Evolutionary conservation across 805 yeast genomes (phyloP).

Genomic region (Isabelozyma rhagii): DNA sequence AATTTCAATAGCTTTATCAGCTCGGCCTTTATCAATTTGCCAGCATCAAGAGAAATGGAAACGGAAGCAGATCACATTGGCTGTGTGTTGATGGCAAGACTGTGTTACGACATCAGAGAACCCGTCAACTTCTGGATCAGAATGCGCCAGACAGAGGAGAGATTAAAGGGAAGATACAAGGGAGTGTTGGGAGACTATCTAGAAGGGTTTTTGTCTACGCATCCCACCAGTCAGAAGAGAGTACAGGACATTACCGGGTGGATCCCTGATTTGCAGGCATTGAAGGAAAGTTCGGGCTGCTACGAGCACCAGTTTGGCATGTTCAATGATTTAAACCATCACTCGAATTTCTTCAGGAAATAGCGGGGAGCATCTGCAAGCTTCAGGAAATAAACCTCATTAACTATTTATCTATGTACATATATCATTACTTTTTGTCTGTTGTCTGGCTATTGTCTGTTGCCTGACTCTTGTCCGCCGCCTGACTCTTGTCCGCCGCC

Average conservation of each 20-base stretch:
- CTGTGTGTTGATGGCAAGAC: slow-evolving; percentile 82
- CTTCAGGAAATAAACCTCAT: no score
- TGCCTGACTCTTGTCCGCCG: no score
- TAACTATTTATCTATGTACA: background rate
- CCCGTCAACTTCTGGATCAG: slow-evolving; percentile 80
- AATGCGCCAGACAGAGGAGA: slow-evolving; percentile 49
- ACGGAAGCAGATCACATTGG: slow-evolving; percentile 96
- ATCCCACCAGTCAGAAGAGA: slow-evolving; percentile 80
- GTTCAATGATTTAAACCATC: slow-evolving; percentile 12
- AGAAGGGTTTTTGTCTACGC: slow-evolving; percentile 74
- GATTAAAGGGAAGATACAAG: slow-evolving; percentile 29
- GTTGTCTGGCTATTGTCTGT: no score
- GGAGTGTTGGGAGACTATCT: slow-evolving; percentile 29
- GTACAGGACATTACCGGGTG: slow-evolving; percentile 64
- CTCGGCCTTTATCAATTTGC: slow-evolving; percentile 10
- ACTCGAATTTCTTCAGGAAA: slow-evolving; percentile 3
- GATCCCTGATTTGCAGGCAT: slow-evolving; percentile 55
- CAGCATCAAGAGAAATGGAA: slow-evolving; percentile 86
- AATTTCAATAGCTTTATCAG: slow-evolving; percentile 22
- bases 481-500: no score
- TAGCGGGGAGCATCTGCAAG: no score
- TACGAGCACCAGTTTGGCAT: slow-evolving; percentile 21
- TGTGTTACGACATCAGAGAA: slow-evolving; percentile 78
- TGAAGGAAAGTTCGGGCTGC: slow-evolving; percentile 36
- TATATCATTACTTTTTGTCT: no score